Base-by-base conservation (phyloP, 148 eudicot species). In the Cornus kousa region DNA sequence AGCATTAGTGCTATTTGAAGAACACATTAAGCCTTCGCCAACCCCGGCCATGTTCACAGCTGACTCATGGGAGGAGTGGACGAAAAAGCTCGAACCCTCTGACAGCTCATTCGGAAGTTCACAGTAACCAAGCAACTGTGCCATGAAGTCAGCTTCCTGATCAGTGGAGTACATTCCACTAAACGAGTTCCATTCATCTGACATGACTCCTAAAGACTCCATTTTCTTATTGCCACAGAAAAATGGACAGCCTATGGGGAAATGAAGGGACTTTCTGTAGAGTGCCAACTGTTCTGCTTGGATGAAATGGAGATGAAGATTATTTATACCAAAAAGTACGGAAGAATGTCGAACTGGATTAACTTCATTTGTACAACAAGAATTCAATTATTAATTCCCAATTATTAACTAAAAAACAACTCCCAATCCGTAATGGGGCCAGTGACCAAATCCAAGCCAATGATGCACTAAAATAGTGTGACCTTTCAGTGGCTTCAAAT, bases 61-160 rank as follows among this genome's bases (percentile, higher is more conserved):
- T 17, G 78, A 22, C 48, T 84, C 40, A 17, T 79, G 79, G 40
- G 59, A 57, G 31, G 85, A 77, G 19, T 85, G 75, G 68, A 71
- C 50, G 40, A 67, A 35, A n/a, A 73, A 82, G 78, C 75, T 60
- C 40, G 77, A 71, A 62, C 81, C 24, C 23, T 43, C 78, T 43
- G 80, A 84, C 17, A 76, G 71, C 57, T 84, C 85, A 57, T 82
- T 79, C 31, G 80, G 79, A 7, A 84, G 73, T 0, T 85, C 82
- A 65, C 78, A 80, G 67, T 78, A 83, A 40, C 85, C 81, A 40
- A 91, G 88, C 80, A 88, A 83, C 32, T 88, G 90, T 10, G 92
- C 90, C 86, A 89, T 86, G 70, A 91, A 89, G 62, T 88, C 87
- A 39, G 92, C 86, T 80, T 89, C 95, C 9, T 91, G 48, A 43